Conservation (phyloP, 345 rosid species). For the Microthlaspi erraticum region DNA sequence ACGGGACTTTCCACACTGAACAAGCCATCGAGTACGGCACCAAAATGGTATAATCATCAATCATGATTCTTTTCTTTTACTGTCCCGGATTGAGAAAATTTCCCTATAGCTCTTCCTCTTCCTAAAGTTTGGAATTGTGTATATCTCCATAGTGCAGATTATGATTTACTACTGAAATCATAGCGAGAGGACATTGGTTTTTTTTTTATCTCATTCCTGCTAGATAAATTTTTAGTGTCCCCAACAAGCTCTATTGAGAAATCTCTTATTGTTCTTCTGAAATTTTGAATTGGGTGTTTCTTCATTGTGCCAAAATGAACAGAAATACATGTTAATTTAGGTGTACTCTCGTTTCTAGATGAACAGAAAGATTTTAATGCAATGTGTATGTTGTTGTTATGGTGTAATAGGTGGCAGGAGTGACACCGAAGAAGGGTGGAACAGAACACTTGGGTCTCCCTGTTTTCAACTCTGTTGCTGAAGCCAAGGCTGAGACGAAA, state of each 20-base stretch:
- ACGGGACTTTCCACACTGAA: slow-evolving; percentile 93
- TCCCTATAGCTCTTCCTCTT: background rate
- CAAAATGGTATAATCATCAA: slow-evolving; percentile 66
- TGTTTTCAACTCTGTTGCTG: slow-evolving; percentile 94
- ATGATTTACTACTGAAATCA: background rate
- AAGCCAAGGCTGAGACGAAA: slow-evolving; percentile 94
- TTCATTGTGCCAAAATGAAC: too few relatives aligned
- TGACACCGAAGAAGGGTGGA: slow-evolving; percentile 99
- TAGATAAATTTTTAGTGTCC: background rate
- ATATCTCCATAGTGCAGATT: background rate
- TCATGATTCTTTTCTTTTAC: background rate
- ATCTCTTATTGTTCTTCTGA: too few relatives aligned
- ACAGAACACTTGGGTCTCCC: slow-evolving; percentile 98
- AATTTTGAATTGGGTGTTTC: too few relatives aligned
- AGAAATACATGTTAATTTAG: too few relatives aligned
- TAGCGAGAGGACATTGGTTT: background rate
- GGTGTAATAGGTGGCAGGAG: slow-evolving; percentile 82
- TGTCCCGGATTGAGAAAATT: background rate
- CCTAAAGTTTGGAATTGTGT: background rate
- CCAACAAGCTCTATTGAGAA: too few relatives aligned
- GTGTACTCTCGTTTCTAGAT: too few relatives aligned
- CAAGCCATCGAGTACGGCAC: slow-evolving; percentile 99
- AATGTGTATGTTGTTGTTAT: background rate
- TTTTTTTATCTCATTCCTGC: background rate
- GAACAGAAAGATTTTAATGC: too few relatives aligned